Conservation (phyloP, 2,329 filamentous ascomycete genomes). For the Alternaria hordeiaustralica region DNA sequence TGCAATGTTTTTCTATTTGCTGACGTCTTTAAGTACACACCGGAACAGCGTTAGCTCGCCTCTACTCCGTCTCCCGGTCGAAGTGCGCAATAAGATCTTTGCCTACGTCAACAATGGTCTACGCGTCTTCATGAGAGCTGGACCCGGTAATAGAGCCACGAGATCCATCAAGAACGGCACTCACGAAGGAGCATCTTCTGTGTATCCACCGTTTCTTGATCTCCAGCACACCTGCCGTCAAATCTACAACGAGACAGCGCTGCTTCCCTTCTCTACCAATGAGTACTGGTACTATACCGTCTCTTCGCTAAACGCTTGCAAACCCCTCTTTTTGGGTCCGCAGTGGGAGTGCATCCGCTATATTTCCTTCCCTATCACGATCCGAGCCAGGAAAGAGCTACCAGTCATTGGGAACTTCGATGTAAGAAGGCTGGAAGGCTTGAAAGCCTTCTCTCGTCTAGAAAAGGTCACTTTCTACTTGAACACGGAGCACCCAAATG, state of each 20-base stretch:
- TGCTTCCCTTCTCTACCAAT: background rate
- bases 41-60: background rate
- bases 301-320: too few relatives aligned
- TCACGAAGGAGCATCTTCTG: rapidly evolving
- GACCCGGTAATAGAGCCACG: too few relatives aligned
- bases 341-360: background rate
- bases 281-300: background rate
- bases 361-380: background rate
- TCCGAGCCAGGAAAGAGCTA: too few relatives aligned
- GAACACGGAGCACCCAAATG: background rate
- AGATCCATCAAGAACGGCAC: background rate
- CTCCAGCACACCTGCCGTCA: background rate
- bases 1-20: background rate
- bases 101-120: background rate
- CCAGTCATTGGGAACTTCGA: background rate
- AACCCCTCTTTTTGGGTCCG: rapidly evolving
- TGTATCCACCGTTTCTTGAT: too few relatives aligned
- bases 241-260: background rate
- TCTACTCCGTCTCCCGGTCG: background rate
- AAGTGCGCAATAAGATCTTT: background rate
- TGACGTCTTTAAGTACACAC: background rate
- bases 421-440: background rate
- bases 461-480: background rate
- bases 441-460: background rate
- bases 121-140: background rate